These are phyloP conservation scores for Colletotrichum karsti DNA, from an alignment of 2,329 filamentous ascomycete genomes.

Conservation along the genomic window DNA sequence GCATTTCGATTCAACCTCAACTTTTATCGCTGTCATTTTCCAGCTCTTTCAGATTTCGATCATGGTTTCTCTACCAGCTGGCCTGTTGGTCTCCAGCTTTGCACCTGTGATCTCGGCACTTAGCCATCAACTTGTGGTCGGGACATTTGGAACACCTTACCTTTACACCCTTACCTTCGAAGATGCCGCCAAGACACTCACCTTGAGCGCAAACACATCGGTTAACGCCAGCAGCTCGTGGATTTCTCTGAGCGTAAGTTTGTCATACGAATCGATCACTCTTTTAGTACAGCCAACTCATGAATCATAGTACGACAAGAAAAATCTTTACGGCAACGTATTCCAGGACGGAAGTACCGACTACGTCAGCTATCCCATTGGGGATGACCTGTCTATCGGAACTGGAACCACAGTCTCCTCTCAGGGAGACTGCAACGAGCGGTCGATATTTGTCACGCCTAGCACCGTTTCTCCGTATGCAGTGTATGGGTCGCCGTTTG, in stretches of 20 bases:
- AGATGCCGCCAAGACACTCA: neutral
- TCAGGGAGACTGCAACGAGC: neutral
- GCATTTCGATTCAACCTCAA: neutral
- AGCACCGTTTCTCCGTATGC: neutral
- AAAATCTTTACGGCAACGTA: neutral
- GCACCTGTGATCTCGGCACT: neutral
- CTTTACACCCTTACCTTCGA: constrained; percentile 1
- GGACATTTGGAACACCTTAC: neutral
- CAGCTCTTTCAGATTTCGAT: neutral
- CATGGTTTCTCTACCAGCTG: neutral
- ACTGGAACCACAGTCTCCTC: neutral
- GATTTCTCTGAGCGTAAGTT: neutral
- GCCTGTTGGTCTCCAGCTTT: neutral
- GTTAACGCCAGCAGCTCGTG: constrained; percentile 2
- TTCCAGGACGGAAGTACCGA: neutral
- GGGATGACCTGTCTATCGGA: neutral
- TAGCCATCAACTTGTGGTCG: neutral
- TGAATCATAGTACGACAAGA: constrained; percentile 1
- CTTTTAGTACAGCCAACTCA: no score
- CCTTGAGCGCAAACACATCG: neutral
- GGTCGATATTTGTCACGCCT: neutral
- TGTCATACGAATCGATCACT: neutral
- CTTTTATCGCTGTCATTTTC: neutral
- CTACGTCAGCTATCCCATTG: neutral
- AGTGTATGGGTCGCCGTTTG: neutral